Evolutionary conservation across 129 eudicot species (phyloP), one percentile per base, ranked within the genome.

Genomic region (Ambrosia trifida): DNA sequence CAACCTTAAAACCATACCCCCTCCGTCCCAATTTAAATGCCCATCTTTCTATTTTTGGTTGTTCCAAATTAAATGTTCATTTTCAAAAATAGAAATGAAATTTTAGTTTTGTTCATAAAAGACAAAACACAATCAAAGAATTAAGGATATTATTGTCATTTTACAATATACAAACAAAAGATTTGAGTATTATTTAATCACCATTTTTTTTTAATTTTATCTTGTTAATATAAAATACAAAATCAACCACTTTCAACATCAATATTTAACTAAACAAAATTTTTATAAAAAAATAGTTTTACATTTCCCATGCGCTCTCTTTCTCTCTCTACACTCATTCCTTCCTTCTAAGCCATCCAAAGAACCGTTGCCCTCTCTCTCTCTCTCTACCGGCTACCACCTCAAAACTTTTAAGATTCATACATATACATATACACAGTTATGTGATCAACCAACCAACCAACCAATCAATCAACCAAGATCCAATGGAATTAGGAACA

Each of bases 301-400:
- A 67, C 35, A 66, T 49, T 59, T 63, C 19, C 62, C 31, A 16
- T 50, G 38, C 70, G 30, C 35, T 32, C 46, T 67, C 28, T 56
- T 14, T 33, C 70, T 28, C 72, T 19, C 52, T 72, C 43, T 31
- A 65, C 82, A 79, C 96, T 52, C 94, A 90, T 90, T 70, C 97
- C 87, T 89, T 89, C 90, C 93, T 90, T 90, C 86, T 11, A 85
- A 90, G 86, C 74, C 87, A 78, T 87, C 85, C 89, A 75, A 86
- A 72, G 90, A 87, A 84, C 85, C 84, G 69, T 60, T 72, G 17
- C 66, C n/a, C 63, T 32, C 7, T 35, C 38, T 63, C 18, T 54
- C 53, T 70, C 73, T 53, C 75, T 67, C 70, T 72, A 9, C 12
- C 6, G 9, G 12, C 67, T 44, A 20, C 45, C 46, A 24, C 11